Evolutionary conservation across 2,329 filamentous ascomycete genomes (phyloP), one percentile per base, ranked within the genome.

Genomic region (Drechslerella stenobrocha): DNA sequence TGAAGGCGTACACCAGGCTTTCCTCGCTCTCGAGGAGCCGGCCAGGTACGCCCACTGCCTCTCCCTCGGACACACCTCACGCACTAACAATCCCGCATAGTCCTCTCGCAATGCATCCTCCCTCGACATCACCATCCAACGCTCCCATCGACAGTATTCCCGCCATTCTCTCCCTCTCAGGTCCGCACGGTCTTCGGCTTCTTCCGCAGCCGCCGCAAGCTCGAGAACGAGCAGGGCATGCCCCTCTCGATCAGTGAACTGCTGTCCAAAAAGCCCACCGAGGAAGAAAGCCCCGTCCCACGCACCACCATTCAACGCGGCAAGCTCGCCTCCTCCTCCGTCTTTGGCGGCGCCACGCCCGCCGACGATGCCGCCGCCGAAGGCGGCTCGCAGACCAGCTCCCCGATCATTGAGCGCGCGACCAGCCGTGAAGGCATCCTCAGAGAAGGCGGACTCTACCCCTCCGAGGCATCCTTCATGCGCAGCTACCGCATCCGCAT

Each of bases 401-500:
- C 63, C 6, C 34, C 34, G 1, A 55, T 67, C 28, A 23, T 67
- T 30, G 35, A 51, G n/a, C 35, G 37, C 3, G 30, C 47, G 26
- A 60, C 51, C 4, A 79, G 79, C 50, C 79, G 81, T 83, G 87
- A 96, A 76, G 55, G 52, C 1, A 60, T 67, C 28, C 28, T 67
- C 20, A 67, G 51, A 23, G 55, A 67, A 47, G 45, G 44, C 1
- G 63, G 63, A 0, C 26, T 67, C 32, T 47, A 60, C 55, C 93
- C 93, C 3, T 83, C 87, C 71, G 90, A 91, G 13, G 78, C 81
- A 44, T 81, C 81, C 60, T 84, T 90, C 61, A 79, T 85, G 55
- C 82, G 86, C 61, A 96, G 88, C 84, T 85, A 95, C 79, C 83
- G 89, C 73, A 90, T 87, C 77, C 84, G 87, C 71, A 83, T 87